Evolutionary conservation across 306 rosid species (phyloP).

Genomic region (Glycine soja): DNA sequence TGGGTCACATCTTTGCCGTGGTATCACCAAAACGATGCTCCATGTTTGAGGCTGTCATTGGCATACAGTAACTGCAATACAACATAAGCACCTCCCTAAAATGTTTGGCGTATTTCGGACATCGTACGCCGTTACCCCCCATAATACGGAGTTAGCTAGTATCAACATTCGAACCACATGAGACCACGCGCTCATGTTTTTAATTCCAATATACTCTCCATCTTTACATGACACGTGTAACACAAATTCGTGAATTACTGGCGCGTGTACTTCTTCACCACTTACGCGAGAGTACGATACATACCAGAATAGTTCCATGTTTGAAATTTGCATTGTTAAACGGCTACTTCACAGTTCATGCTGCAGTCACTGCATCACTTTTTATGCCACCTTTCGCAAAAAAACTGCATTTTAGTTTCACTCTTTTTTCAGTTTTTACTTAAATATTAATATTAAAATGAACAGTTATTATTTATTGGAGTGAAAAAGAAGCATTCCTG

Average conservation of each 20-base stretch:
- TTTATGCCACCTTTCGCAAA: conserved; percentile 41
- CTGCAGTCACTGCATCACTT: conserved; percentile 43
- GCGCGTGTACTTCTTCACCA: conserved; percentile 13
- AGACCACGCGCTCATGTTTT: not conserved
- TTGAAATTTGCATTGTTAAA: conserved; percentile 48
- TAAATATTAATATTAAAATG: conserved; percentile 19
- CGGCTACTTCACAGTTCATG: conserved; percentile 48
- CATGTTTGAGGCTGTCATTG: conserved; percentile 4
- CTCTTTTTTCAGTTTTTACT: conserved; percentile 15
- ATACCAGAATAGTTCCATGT: not conserved
- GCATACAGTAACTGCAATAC: not conserved
- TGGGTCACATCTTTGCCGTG: not conserved
- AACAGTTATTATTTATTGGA: conserved; percentile 2
- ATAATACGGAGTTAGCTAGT: not conserved
- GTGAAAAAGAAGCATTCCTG: conserved; percentile 43
- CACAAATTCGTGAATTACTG: not conserved
- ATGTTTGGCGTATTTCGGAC: conserved; percentile 42
- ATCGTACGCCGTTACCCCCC: not conserved
- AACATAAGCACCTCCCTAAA: not conserved
- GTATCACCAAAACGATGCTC: not conserved
- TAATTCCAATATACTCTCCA: not conserved
- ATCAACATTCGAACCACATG: not conserved
- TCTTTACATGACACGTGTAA: not conserved
- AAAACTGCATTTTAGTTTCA: conserved; percentile 49
- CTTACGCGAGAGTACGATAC: conserved; percentile 18